These are phyloP conservation scores for Plenodomus biglobosus DNA, from an alignment of 2,329 filamentous ascomycete genomes.

Conservation along the genomic window DNA sequence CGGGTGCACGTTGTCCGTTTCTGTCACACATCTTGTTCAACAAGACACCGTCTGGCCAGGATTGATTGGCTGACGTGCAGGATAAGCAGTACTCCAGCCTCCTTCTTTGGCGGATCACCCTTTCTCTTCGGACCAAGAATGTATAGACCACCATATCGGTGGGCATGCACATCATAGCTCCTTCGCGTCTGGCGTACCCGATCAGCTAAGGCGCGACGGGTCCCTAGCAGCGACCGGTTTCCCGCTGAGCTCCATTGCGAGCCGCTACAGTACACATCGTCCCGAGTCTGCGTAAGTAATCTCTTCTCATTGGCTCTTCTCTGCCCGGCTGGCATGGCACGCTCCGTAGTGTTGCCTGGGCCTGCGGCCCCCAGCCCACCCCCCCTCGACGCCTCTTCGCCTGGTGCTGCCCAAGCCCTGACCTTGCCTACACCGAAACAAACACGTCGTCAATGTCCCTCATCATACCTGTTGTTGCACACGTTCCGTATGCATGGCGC, in stretches of 20 bases:
- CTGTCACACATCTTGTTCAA: constrained; percentile 41
- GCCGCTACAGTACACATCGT: constrained; percentile 56
- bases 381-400: constrained; percentile 41
- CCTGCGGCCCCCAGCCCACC: constrained; percentile 37
- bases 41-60: constrained; percentile 26
- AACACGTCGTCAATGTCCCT: constrained; percentile 46
- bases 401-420: constrained; percentile 42
- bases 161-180: constrained; percentile 50
- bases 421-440: constrained; percentile 44
- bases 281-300: constrained; percentile 59
- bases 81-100: constrained; percentile 49
- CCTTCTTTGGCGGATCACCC: constrained; percentile 48
- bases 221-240: constrained; percentile 49
- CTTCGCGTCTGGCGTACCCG: constrained; percentile 49
- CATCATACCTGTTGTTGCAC: constrained; percentile 41
- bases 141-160: constrained; percentile 47
- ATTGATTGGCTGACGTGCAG: constrained; percentile 47
- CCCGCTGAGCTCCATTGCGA: constrained; percentile 51
- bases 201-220: constrained; percentile 55
- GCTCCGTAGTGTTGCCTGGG: constrained; percentile 44
- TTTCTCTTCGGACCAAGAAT: constrained; percentile 50
- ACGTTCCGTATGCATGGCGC: constrained; percentile 43
- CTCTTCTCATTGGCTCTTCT: constrained; percentile 43
- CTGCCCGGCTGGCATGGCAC: constrained; percentile 37
- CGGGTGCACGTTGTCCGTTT: constrained; percentile 44